Percentiles rank a stretch among this genome's conserved stretches.
phyloP scores from a whole-genome alignment of 306 rosid genomes.

The Lathyrus oleraceus region DNA sequence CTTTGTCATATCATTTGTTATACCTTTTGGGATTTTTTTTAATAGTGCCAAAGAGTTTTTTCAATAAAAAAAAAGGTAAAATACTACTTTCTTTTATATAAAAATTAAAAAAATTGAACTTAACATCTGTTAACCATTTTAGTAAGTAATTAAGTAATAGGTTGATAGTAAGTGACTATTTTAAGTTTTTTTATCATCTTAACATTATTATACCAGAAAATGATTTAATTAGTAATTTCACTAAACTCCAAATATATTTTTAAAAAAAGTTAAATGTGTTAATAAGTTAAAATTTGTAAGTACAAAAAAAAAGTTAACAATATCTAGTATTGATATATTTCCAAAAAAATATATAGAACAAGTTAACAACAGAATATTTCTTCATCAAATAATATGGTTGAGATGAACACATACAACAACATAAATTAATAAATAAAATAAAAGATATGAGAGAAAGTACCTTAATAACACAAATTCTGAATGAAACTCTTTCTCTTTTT shows the following conservation, averaged over 20 bases:
- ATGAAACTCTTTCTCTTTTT: neutral
- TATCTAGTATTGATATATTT: neutral
- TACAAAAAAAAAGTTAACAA: neutral
- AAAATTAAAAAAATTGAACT: neutral
- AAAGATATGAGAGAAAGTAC: neutral
- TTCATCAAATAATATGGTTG: neutral
- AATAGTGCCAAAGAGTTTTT: neutral
- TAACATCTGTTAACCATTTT: too few species aligned
- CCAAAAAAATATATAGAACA: neutral
- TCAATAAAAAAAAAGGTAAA: neutral
- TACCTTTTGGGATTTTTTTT: neutral
- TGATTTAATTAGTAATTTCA: neutral
- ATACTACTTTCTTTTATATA: neutral
- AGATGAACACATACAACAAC: neutral
- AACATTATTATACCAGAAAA: neutral
- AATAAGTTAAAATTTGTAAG: slow-evolving; percentile 11
- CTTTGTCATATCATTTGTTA: slow-evolving; percentile 3
- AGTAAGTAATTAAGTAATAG: neutral
- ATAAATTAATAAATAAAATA: neutral
- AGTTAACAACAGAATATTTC: neutral
- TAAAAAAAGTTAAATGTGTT: neutral
- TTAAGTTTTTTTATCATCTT: too few species aligned
- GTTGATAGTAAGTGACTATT: neutral
- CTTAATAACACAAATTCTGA: neutral
- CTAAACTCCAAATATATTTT: neutral